phyloP scores from a whole-genome alignment of 2,329 filamentous ascomycete species.

The Xylariaceae sp. region DNA sequence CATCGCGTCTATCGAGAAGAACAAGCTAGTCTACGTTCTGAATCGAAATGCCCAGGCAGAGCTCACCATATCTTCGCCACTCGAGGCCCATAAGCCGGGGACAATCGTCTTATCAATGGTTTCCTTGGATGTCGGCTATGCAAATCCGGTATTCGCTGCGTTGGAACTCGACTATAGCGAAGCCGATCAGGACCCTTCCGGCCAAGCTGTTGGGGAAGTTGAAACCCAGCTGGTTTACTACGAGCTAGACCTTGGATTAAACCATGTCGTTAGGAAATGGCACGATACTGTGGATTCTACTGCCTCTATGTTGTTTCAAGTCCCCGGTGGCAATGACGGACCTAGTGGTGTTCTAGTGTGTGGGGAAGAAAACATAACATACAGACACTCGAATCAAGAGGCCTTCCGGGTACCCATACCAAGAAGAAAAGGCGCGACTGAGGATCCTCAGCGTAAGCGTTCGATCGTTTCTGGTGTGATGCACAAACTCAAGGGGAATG shows the following conservation, averaged over 20 bases:
- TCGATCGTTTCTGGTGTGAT: constrained; percentile 90
- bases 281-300: constrained; percentile 89
- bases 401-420: constrained; percentile 89
- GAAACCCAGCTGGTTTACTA: constrained; percentile 97
- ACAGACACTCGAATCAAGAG: constrained; percentile 94
- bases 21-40: constrained; percentile 98
- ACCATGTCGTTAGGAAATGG: constrained; percentile 97
- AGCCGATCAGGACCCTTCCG: constrained; percentile 86
- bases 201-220: constrained; percentile 75
- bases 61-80: constrained; percentile 92
- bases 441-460: constrained; percentile 89
- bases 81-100: constrained; percentile 93
- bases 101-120: constrained; percentile 87
- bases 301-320: constrained; percentile 88
- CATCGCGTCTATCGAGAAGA: constrained; percentile 94
- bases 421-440: constrained; percentile 80
- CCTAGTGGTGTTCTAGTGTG: constrained; percentile 96
- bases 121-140: constrained; percentile 91
- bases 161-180: constrained; percentile 93
- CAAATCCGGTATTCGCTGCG: constrained; percentile 94
- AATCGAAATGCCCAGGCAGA: constrained; percentile 94
- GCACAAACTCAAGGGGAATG: constrained; percentile 85
- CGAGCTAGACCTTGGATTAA: constrained; percentile 92
- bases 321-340: constrained; percentile 90
- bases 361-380: constrained; percentile 91